Conservation (phyloP, 2,329 filamentous ascomycete genomes). For the Aspergillus fumigatus region DNA sequence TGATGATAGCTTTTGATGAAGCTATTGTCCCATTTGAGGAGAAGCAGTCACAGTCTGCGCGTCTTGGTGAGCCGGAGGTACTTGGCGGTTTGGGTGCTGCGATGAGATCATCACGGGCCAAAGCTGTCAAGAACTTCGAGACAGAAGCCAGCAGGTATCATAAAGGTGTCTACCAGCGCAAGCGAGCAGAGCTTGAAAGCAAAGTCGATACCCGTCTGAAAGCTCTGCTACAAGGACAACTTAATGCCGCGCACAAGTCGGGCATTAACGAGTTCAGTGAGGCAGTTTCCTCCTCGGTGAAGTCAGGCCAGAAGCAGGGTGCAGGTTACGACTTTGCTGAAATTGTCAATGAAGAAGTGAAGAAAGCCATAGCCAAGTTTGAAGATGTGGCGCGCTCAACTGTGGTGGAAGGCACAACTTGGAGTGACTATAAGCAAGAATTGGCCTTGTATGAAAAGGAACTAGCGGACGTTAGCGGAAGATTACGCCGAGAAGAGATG, state of each 20-base stretch:
- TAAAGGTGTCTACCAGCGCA: conserved; percentile 87
- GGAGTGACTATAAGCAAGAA: conserved; percentile 84
- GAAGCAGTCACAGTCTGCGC: conserved; percentile 69
- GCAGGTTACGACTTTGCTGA: conserved; percentile 90
- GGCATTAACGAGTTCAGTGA: conserved; percentile 82
- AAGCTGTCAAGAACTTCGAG: conserved; percentile 79
- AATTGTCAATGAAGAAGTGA: conserved; percentile 81
- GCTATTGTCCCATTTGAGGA: conserved; percentile 81
- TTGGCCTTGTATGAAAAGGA: conserved; percentile 80
- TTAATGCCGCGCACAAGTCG: conserved; percentile 81
- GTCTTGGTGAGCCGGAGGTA: conserved; percentile 67
- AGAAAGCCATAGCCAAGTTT: conserved; percentile 68
- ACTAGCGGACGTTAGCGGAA: conserved; percentile 78
- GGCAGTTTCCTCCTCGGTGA: conserved; percentile 80
- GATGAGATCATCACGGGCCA: conserved; percentile 67
- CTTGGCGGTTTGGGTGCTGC: conserved; percentile 68
- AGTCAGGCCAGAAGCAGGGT: conserved; percentile 87
- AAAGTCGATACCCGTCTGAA: conserved; percentile 90
- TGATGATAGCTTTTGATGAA: conserved; percentile 76
- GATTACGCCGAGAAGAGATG: conserved; percentile 93
- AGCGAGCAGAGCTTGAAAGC: conserved; percentile 74
- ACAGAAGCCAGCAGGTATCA: conserved; percentile 89
- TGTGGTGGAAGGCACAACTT: conserved; percentile 71
- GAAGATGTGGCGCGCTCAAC: conserved; percentile 70
- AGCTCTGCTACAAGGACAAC: conserved; percentile 79